These are phyloP conservation scores for Talaromyces sp. DNA, from an alignment of 2,329 filamentous ascomycete genomes.

Conservation along the genomic window DNA sequence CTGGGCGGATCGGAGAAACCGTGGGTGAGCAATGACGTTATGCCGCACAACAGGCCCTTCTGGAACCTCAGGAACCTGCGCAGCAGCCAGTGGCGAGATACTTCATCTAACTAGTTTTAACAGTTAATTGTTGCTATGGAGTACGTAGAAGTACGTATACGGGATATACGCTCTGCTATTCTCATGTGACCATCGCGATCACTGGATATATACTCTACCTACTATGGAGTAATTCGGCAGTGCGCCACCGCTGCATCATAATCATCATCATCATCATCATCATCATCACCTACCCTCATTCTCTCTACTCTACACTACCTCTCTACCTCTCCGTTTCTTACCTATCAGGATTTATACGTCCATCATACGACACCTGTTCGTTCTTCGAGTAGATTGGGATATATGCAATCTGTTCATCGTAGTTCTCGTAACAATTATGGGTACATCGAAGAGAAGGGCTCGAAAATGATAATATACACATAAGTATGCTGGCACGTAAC, in stretches of 20 bases:
- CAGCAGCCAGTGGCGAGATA: no score
- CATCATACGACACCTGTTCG: neutral
- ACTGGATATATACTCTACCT: neutral
- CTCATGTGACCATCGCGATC: constrained; percentile 1
- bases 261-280: constrained; percentile 3
- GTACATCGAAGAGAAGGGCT: neutral
- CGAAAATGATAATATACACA: neutral
- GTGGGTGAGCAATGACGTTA: constrained; percentile 14
- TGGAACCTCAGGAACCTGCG: constrained; percentile 5
- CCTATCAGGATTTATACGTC: neutral
- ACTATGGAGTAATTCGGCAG: neutral
- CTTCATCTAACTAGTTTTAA: no score
- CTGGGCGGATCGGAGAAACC: neutral
- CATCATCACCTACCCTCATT: neutral
- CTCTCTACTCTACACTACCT: no score
- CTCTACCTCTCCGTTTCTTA: no score
- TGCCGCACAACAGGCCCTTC: constrained; percentile 8
- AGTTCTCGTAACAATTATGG: constrained; percentile 3
- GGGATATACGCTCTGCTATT: neutral
- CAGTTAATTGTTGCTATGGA: no score
- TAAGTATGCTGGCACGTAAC: neutral
- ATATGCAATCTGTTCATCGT: neutral
- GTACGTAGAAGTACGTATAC: no score
- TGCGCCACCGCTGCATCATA: neutral
- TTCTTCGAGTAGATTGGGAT: neutral